Evolutionary conservation across 257 asterid genomes (phyloP), one percentile per base, ranked within the genome.

Genomic region (Cynanchum wilfordii): DNA sequence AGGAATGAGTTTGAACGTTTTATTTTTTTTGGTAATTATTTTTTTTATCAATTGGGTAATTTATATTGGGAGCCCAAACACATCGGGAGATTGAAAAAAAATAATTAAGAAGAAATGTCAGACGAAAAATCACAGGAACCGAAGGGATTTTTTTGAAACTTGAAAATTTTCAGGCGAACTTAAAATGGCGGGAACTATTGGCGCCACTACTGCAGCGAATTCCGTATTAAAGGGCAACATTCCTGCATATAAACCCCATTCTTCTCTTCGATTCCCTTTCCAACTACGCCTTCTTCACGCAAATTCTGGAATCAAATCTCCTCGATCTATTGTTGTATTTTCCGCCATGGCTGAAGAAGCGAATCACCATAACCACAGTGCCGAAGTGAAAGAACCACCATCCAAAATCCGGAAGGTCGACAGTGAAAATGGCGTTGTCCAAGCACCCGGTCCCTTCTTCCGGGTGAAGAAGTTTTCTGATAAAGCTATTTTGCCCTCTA

Each of bases 181-280:
- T 3, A 33, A 63, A 72, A 74, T 76, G 85, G 89, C 85, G 89
- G 85, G 89, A 85, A 72, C 20, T 44, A 60, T 80, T 80, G 84
- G 89, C 87, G 89, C 85, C 82, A 82, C 47, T 51, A 51, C n/a
- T 22, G 2, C 54, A 5, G 19, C 51, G 55, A 15, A 57, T 29
- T 62, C 42, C 57, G 2, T 54, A 64, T 75, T 27, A 54, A 15
- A 57, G 70, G 68, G 16, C 33, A 36, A 54, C 1, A 6, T 56
- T 2, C 17, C 47, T 16, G 70, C 71, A 65, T 73, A 60, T 78
- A 75, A 66, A 15, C 72, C 45, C 66, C 38, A 13, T 24, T 3
- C 5, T 1, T 50, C 22, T 20, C 19, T 7, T 5, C 56, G 15
- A 0, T 57, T 9, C 10, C 40, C 59, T 30, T 13, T 4, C 17